phyloP scores from a whole-genome alignment of 2,329 filamentous ascomycete species.

The Ophiostoma piceae region DNA sequence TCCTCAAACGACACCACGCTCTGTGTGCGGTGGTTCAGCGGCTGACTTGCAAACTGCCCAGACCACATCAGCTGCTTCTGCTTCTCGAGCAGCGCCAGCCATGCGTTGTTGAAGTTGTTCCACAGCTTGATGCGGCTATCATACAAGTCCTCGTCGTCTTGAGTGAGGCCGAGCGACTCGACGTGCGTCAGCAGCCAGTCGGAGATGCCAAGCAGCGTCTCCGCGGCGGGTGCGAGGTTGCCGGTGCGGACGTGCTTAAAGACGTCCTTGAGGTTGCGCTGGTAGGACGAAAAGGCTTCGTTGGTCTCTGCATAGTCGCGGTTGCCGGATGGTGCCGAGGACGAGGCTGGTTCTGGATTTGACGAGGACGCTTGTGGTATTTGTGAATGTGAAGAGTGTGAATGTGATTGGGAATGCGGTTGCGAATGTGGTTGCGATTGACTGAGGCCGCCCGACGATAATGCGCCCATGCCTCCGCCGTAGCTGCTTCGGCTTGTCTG shows the following conservation, averaged over 20 bases:
- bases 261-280: constrained; percentile 57
- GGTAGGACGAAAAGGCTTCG: constrained; percentile 63
- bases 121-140: constrained; percentile 76
- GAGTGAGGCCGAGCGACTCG: constrained; percentile 59
- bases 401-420: not conserved
- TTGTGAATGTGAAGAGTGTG: not conserved
- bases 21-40: constrained; percentile 50
- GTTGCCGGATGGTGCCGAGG: not conserved
- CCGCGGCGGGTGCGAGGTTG: constrained; percentile 46
- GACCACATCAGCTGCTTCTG: constrained; percentile 71
- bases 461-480: constrained; percentile 42
- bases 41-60: constrained; percentile 36
- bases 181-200: constrained; percentile 54
- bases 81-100: constrained; percentile 76
- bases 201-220: constrained; percentile 49
- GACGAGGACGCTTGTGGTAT: not conserved
- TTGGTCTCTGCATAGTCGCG: constrained; percentile 37
- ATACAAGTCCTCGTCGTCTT: constrained; percentile 73
- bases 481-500: constrained; percentile 52
- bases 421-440: not conserved
- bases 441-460: constrained; percentile 38
- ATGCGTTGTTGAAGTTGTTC: constrained; percentile 91
- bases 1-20: constrained; percentile 62
- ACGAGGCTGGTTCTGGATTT: not conserved
- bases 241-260: constrained; percentile 64